Base-by-base conservation (phyloP, 2,329 filamentous ascomycete genomes). In the Xylaria polymorpha region DNA sequence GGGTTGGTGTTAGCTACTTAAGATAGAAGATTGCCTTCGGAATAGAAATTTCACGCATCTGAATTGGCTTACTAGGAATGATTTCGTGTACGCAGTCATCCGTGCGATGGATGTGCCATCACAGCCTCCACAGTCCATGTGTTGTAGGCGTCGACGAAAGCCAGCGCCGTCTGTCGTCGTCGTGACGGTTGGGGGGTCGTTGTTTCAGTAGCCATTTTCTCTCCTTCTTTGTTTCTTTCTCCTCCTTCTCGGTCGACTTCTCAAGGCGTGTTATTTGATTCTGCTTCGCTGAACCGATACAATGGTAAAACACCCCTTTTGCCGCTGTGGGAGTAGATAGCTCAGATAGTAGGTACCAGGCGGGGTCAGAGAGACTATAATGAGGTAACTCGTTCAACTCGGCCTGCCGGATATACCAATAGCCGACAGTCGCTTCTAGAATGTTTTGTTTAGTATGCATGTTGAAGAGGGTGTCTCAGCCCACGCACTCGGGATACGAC, bases 91-190 rank as follows among this genome's bases (percentile, higher is more conserved):
- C 29, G 48, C 69, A 69, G 25, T 71, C 64, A 12, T 65, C 58
- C 25, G 60, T 35, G 32, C 66, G 71, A 15, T 57, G 14, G 71
- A 15, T 57, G 14, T 9, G 60, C 61, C 66, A 72, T 68, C 51
- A 72, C 68, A 14, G 48, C 56, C 2, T 67, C 60, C 8, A 69
- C 20, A 3, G 50, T 39, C 66, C 61, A 66, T 29, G 35, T 58
- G 50, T 71, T 71, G 58, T 62, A 72, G n/a, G 68, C 44, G 4
- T 69, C 66, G 39, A 71, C n/a, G 18, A 67, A 20, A 6, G 60
- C 61, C 53, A 68, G 46, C 4, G 69, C 69, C 1, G 71, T 68
- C 59, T 68, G 61, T 8, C 61, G n/a, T n/a, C 41, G 61, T 43
- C 29, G 58, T 22, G 62, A 73, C 0, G 7, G 8, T 35, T 44